Evolutionary conservation across 257 asterid genomes (phyloP).

Genomic region (Przewalskia tangutica): DNA sequence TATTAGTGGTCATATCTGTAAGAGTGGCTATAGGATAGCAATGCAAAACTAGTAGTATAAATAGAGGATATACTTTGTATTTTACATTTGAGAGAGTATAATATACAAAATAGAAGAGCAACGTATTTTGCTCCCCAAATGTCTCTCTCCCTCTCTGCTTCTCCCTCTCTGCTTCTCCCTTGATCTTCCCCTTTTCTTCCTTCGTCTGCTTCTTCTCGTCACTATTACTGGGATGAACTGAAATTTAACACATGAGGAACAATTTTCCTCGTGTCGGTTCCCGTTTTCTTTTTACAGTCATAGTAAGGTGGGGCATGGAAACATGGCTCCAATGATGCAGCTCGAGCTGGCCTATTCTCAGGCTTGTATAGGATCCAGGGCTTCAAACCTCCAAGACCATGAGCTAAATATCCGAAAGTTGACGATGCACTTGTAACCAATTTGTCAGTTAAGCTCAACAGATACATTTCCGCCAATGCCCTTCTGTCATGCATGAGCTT

Average conservation of each 20-base stretch:
- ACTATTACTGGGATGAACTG: no score
- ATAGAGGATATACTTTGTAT: no score
- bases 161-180: no score
- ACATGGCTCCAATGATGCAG: slow-evolving; percentile 60
- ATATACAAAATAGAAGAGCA: no score
- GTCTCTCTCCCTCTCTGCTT: no score
- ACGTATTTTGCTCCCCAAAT: no score
- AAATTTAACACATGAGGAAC: slow-evolving; percentile 57
- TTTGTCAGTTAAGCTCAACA: slow-evolving; percentile 60
- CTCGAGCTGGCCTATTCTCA: slow-evolving; percentile 28
- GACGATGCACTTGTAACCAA: slow-evolving; percentile 74
- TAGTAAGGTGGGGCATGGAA: slow-evolving; percentile 53
- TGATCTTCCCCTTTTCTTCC: no score
- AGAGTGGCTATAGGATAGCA: no score
- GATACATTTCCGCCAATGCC: slow-evolving; percentile 68
- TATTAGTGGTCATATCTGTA: no score
- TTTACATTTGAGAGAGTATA: no score
- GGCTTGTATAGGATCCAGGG: slow-evolving; percentile 70
- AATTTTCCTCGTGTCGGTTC: slow-evolving; percentile 32
- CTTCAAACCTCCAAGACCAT: slow-evolving; percentile 66
- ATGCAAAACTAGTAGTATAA: no score
- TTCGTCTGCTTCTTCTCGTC: no score
- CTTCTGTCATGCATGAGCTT: slow-evolving; percentile 41
- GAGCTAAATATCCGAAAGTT: slow-evolving; percentile 81
- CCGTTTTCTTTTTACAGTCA: slow-evolving; percentile 33